Conservation (phyloP, 371 early-diverging fungal genomes). For the Apophysomyces elegans region DNA sequence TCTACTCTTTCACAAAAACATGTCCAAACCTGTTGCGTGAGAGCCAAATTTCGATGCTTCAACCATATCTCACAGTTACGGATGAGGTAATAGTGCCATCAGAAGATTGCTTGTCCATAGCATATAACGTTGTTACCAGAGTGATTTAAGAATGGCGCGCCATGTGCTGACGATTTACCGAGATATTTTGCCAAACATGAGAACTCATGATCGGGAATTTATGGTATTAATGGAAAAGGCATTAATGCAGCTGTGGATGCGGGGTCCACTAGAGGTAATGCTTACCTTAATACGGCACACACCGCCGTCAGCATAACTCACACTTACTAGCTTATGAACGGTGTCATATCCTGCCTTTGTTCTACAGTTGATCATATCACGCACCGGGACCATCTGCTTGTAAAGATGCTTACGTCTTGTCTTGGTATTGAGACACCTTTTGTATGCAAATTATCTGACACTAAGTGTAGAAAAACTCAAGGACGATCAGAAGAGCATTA, state of each 20-base stretch:
- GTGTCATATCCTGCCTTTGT: conserved; percentile 79
- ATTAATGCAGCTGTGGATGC: conserved; percentile 58
- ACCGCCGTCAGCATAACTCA: not conserved
- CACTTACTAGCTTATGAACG: conserved; percentile 54
- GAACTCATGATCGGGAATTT: conserved; percentile 58
- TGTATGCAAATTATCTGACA: not conserved
- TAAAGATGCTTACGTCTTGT: conserved; percentile 66
- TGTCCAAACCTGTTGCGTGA: conserved; percentile 46
- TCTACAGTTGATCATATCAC: conserved; percentile 68
- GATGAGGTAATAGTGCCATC: conserved; percentile 29
- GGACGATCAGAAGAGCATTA: conserved; percentile 31
- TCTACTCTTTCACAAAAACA: conserved; percentile 50
- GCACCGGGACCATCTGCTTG: conserved; percentile 62
- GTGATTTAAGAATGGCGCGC: conserved; percentile 56
- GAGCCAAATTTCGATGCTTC: conserved; percentile 49
- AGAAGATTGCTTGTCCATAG: not conserved
- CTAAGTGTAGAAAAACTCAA: conserved; percentile 32
- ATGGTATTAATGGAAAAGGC: conserved; percentile 58
- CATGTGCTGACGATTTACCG: conserved; percentile 60
- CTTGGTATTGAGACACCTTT: conserved; percentile 25
- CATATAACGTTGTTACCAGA: conserved; percentile 14
- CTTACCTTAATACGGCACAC: not conserved
- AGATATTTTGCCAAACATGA: conserved; percentile 63
- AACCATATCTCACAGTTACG: conserved; percentile 51
- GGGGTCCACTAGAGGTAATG: conserved; percentile 59